These are phyloP conservation scores for Stropharia rugosoannulata DNA, from an alignment of 768 basidiomycete species.

Conservation along the genomic window DNA sequence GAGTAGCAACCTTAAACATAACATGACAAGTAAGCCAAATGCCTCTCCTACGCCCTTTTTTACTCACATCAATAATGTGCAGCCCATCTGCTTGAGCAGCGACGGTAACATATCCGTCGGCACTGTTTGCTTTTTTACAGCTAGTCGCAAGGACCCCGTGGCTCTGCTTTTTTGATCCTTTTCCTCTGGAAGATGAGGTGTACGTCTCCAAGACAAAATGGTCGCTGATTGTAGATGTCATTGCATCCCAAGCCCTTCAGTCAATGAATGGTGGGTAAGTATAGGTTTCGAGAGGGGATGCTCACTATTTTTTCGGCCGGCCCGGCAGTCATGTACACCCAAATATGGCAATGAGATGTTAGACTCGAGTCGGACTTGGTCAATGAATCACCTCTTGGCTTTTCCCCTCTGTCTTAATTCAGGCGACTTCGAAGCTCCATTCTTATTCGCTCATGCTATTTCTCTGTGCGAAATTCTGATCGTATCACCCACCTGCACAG, in stretches of 20 bases:
- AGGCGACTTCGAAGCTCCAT: too few relatives aligned
- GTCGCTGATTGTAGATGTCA: conserved; percentile 30
- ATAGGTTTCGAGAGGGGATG: background rate
- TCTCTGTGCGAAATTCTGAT: too few relatives aligned
- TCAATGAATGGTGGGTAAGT: background rate
- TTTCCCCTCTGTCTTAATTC: too few relatives aligned
- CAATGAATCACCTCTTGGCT: too few relatives aligned
- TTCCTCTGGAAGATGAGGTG: conserved; percentile 20
- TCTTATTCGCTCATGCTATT: too few relatives aligned
- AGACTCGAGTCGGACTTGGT: too few relatives aligned
- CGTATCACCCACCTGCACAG: too few relatives aligned
- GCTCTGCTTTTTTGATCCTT: conserved; percentile 25
- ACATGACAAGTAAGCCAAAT: background rate
- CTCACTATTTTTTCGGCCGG: conserved; percentile 1
- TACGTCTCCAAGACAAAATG: conserved; percentile 39
- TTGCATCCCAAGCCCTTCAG: conserved; percentile 5
- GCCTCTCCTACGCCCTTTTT: conserved; percentile 1
- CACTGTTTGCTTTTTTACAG: conserved; percentile 22
- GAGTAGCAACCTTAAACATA: conserved; percentile 48
- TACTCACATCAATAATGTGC: conserved; percentile 66
- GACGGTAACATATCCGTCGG: conserved; percentile 63
- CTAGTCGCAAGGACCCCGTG: conserved; percentile 19
- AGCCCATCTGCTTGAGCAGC: conserved; percentile 74
- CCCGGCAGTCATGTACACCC: background rate
- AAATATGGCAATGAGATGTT: too few relatives aligned